Conservation (phyloP, 73 alveolate genomes). For the Paramecium sonneborni region DNA sequence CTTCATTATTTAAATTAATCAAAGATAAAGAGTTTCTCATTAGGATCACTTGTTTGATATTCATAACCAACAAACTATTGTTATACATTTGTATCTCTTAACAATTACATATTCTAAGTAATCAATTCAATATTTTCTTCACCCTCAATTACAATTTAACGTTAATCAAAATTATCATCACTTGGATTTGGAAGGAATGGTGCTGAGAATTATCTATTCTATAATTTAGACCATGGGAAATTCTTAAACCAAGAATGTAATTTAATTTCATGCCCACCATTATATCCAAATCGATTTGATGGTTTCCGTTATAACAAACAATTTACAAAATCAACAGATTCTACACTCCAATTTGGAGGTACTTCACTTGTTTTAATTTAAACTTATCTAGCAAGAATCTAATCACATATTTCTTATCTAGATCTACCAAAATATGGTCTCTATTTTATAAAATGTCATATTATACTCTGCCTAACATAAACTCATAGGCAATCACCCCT, state of each 20-base stretch:
- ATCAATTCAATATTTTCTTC: constrained; percentile 59
- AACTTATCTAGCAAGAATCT: constrained; percentile 77
- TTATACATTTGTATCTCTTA: constrained; percentile 35
- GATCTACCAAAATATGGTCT: constrained; percentile 83
- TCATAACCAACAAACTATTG: constrained; percentile 1
- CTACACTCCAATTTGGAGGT: constrained; percentile 81
- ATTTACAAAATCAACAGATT: constrained; percentile 82
- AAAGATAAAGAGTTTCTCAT: background rate
- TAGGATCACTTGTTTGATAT: background rate
- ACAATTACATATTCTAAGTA: background rate
- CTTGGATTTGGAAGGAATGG: constrained; percentile 76
- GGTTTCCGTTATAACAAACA: constrained; percentile 82
- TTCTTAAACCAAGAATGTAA: constrained; percentile 89
- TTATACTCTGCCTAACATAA: constrained; percentile 74
- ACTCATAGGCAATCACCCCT: constrained; percentile 86
- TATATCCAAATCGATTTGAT: constrained; percentile 82
- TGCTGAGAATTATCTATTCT: constrained; percentile 81
- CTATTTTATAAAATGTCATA: background rate
- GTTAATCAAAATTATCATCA: constrained; percentile 63
- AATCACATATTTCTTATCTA: constrained; percentile 74
- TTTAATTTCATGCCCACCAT: constrained; percentile 87
- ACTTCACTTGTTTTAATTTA: constrained; percentile 66
- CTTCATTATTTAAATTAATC: constrained; percentile 27
- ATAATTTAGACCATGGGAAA: constrained; percentile 88
- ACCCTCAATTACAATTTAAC: constrained; percentile 62